Percentiles rank a stretch among this genome's conserved stretches.
These are phyloP conservation scores for Stagonosporopsis rhizophila DNA, from an alignment of 2,329 filamentous ascomycete genomes.

Conservation along the genomic window DNA sequence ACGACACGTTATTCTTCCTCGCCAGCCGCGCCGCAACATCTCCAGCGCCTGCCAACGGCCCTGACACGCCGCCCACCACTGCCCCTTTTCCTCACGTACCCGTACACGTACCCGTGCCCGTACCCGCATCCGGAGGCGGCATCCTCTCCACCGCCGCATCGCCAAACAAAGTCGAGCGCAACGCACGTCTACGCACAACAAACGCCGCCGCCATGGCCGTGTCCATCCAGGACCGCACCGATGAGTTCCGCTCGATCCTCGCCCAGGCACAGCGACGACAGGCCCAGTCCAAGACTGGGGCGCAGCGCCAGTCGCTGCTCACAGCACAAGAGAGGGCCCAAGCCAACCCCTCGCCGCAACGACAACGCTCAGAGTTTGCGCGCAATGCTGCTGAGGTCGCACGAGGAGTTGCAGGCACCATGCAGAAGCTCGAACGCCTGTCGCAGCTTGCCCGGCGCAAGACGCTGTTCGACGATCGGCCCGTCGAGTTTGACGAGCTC, in stretches of 20 bases:
- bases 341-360: slow-evolving; percentile 60
- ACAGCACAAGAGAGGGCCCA: slow-evolving; percentile 69
- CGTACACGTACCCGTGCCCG: no score
- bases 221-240: slow-evolving; percentile 95
- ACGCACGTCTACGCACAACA: slow-evolving; percentile 4
- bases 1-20: neutral
- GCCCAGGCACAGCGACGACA: slow-evolving; percentile 83
- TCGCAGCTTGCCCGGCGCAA: slow-evolving; percentile 95
- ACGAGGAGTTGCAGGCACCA: slow-evolving; percentile 86
- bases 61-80: slow-evolving; percentile 2
- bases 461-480: slow-evolving; percentile 95
- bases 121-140: slow-evolving; percentile 12
- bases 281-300: slow-evolving; percentile 74
- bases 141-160: neutral
- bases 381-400: slow-evolving; percentile 90
- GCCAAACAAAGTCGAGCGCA: neutral
- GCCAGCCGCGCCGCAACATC: neutral
- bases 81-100: slow-evolving; percentile 16
- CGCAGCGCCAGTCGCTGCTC: slow-evolving; percentile 82
- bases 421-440: slow-evolving; percentile 92
- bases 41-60: neutral
- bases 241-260: slow-evolving; percentile 93
- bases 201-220: slow-evolving; percentile 56
- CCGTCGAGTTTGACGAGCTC: slow-evolving; percentile 95
- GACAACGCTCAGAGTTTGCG: slow-evolving; percentile 84